Conservation (phyloP, 345 rosid genomes). For the Arabidopsis arenosa region DNA sequence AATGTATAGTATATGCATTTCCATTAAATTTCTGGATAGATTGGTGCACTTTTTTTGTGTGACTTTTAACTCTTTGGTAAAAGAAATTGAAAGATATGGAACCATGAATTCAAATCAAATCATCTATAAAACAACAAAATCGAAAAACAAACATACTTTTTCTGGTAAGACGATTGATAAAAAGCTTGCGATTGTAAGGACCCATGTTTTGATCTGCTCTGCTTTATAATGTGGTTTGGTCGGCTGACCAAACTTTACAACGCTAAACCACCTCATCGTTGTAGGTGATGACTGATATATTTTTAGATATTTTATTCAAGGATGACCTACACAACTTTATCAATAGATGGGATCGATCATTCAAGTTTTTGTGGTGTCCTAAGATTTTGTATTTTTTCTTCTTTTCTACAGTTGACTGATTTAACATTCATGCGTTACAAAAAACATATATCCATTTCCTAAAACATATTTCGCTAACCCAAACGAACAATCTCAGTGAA, state of each 20-base stretch:
- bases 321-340: neutral
- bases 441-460: neutral
- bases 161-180: conserved; percentile 33
- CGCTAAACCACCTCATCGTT: conserved; percentile 29
- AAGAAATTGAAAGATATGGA: conserved; percentile 5
- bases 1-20: neutral
- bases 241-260: conserved; percentile 45
- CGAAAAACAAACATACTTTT: conserved; percentile 10
- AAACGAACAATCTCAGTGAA: neutral
- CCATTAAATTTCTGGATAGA: neutral
- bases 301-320: neutral
- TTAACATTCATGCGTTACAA: neutral
- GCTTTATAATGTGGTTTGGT: conserved; percentile 39
- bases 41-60: neutral
- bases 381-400: neutral
- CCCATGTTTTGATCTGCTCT: conserved; percentile 41
- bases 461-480: neutral
- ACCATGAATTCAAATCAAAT: conserved; percentile 15
- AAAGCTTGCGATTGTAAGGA: conserved; percentile 34
- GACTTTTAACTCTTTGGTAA: conserved; percentile 19
- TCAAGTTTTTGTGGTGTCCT: neutral
- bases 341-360: neutral
- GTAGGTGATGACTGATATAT: neutral
- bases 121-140: conserved; percentile 16
- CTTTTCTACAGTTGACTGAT: neutral